phyloP scores from a whole-genome alignment of 306 rosid species.

The Citrullus colocynthis region DNA sequence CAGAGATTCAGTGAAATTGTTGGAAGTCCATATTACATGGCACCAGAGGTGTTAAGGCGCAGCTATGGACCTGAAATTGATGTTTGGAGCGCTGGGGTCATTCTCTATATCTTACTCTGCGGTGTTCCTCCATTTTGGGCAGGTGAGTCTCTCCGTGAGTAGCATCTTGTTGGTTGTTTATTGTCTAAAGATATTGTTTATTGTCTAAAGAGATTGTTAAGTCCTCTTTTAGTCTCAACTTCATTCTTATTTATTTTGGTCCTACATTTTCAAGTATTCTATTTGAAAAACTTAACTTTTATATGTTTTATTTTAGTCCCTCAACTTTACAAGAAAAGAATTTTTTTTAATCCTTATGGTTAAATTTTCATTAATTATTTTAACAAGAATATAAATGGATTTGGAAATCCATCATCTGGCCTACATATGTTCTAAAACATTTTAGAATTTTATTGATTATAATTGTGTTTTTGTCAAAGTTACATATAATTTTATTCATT shows the following conservation, averaged over 20 bases:
- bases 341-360: not conserved
- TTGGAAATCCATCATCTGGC: not conserved
- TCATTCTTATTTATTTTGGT: not conserved
- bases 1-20: conserved; percentile 81
- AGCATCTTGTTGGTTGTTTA: not conserved
- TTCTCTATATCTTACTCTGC: conserved; percentile 77
- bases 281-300: not conserved
- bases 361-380: not conserved
- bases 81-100: conserved; percentile 92
- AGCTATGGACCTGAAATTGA: conserved; percentile 82
- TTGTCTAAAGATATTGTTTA: not conserved
- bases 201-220: too few species aligned
- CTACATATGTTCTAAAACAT: too few species aligned
- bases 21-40: conserved; percentile 99
- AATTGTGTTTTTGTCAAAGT: too few species aligned
- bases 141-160: conserved; percentile 27
- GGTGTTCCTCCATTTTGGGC: conserved; percentile 99
- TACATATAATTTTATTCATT: too few species aligned
- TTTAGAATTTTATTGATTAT: too few species aligned
- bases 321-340: not conserved
- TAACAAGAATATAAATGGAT: not conserved
- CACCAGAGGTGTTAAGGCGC: conserved; percentile 84
- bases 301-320: not conserved
- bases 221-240: not conserved
- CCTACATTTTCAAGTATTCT: not conserved